Conservation (phyloP, 2,329 filamentous ascomycete species). For the Raffaelea deltoideospora region DNA sequence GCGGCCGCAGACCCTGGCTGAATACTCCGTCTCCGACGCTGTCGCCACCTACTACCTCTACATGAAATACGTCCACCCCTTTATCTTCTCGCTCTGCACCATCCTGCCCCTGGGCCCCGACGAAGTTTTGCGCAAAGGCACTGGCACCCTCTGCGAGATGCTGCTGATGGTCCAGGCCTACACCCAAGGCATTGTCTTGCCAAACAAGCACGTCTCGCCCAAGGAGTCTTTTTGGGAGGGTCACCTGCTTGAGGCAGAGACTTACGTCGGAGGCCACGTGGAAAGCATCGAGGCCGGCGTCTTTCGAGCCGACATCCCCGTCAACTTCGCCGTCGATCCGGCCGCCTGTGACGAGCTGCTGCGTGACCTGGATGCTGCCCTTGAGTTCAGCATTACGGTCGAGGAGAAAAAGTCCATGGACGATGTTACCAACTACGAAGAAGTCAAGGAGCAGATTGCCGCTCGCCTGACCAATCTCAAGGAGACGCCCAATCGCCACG, state of each 20-base stretch:
- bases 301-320: conserved; percentile 88
- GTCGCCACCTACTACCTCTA: conserved; percentile 98
- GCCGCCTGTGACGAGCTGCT: conserved; percentile 81
- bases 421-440: conserved; percentile 67
- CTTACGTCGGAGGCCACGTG: conserved; percentile 95
- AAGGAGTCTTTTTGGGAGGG: conserved; percentile 95
- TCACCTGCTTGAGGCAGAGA: conserved; percentile 89
- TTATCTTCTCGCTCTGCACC: conserved; percentile 96
- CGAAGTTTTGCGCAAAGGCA: conserved; percentile 86
- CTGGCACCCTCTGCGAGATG: conserved; percentile 98
- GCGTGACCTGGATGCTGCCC: conserved; percentile 68
- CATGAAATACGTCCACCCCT: conserved; percentile 99
- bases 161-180: conserved; percentile 98
- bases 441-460: conserved; percentile 70
- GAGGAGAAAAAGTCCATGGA: conserved; percentile 73
- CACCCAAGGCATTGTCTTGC: conserved; percentile 75
- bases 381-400: conserved; percentile 74
- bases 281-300: conserved; percentile 98
- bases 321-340: conserved; percentile 83
- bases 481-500: conserved; percentile 67
- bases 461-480: conserved; percentile 58
- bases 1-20: conserved; percentile 81
- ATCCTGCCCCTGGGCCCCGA: conserved; percentile 89
- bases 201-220: conserved; percentile 87
- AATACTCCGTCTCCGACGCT: conserved; percentile 97